These are phyloP conservation scores for Vaccinium corymbosum DNA, from an alignment of 148 eudicot genomes.

Conservation along the genomic window DNA sequence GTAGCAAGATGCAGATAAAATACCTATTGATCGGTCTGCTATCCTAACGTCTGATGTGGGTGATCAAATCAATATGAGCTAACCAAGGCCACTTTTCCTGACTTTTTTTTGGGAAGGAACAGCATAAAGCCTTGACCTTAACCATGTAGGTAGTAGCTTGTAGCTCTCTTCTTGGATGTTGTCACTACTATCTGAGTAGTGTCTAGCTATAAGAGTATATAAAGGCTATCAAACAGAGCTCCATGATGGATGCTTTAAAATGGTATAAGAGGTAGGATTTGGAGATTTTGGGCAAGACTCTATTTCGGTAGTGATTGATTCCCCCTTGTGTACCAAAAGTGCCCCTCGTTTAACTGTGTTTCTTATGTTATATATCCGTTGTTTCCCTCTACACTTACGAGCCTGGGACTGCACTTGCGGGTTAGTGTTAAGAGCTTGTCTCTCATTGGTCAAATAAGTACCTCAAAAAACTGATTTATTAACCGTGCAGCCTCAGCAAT, in stretches of 20 bases:
- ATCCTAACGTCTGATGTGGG: too few species aligned
- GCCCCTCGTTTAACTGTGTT: neutral
- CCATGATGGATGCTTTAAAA: neutral
- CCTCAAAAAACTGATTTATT: neutral
- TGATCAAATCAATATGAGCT: too few species aligned
- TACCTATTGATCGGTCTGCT: too few species aligned
- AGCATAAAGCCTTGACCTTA: neutral
- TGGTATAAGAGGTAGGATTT: neutral
- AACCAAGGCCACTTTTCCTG: neutral
- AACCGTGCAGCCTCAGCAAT: neutral
- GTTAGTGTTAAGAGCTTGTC: neutral
- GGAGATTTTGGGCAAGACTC: neutral
- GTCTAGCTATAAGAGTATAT: neutral
- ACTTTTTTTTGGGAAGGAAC: neutral
- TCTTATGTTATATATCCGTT: neutral
- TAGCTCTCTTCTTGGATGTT: neutral
- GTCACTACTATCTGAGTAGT: neutral
- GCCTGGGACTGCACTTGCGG: neutral
- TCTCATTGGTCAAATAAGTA: neutral
- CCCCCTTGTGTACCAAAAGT: neutral
- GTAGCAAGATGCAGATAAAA: too few species aligned
- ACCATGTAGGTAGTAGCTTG: neutral
- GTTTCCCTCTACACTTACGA: neutral
- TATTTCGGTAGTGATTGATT: neutral
- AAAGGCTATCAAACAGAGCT: neutral